Base-by-base conservation (phyloP, 805 yeast species). In the Kodamaea kaohsiungensis region DNA sequence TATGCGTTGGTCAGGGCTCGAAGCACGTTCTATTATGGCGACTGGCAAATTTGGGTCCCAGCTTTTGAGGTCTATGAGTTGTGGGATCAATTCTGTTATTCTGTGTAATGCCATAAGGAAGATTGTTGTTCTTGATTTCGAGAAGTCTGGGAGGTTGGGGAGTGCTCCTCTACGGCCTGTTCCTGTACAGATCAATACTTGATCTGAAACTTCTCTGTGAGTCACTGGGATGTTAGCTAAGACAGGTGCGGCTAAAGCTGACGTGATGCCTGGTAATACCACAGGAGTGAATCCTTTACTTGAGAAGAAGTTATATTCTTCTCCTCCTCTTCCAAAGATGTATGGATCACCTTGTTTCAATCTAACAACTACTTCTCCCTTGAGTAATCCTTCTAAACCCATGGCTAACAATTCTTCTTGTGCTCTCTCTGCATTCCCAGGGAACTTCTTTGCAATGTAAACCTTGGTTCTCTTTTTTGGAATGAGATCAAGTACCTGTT, bases 311-410 rank as follows among this genome's bases (percentile, higher is more conserved):
- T 82, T 62, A 66, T 69, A 89, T 65, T 93, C 98, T 71, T 93
- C 98, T 42, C 97, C 97, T 45, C 98, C 98, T 58, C 98, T 83
- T 2, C 98, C 98, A 67, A 90, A 93, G 33, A 93, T 89, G 69
- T 91, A 93, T 8, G 98, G 98, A 68, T 93, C 98, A 35, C 98
- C 98, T 71, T 93, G 98, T 69, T 93, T 93, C 60, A 93, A 79
- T 55, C 98, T 78, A 2, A 93, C 96, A 1, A 93, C 97, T 53
- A 83, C 84, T 62, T 83, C 78, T 13, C 97, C 97, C 50, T 78
- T 69, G 25, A 75, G 59, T 22, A 91, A 68, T 0, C 85, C 87
- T 35, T 78, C 79, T 15, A 93, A 70, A 0, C 97, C 98, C 59
- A 86, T 67, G n/a, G 78, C 74, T 35, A 91, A 72, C 45, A 93